Evolutionary conservation across 1,284 basidiomycete species (phyloP).

Genomic region (Trametes versicolor): DNA sequence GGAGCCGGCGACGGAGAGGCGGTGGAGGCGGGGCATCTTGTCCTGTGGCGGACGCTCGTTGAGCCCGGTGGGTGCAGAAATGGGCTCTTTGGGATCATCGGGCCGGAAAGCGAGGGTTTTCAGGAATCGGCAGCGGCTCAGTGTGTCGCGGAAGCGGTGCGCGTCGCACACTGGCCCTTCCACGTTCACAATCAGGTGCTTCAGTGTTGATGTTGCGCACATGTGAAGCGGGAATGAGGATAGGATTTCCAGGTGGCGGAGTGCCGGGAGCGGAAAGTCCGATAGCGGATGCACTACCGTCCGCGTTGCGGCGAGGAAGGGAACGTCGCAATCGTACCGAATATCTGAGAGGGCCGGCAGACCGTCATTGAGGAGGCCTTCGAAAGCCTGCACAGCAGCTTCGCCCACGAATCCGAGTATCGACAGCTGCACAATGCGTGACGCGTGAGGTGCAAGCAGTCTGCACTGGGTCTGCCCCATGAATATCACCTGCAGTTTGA

Average conservation of each 20-base stretch:
- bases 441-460: background rate
- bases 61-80: background rate
- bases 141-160: background rate
- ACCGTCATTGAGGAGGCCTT: background rate
- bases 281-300: background rate
- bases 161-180: background rate
- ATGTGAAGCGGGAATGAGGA: background rate
- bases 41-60: background rate
- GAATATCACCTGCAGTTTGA: background rate
- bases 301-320: background rate
- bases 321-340: background rate
- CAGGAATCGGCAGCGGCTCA: background rate
- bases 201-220: background rate
- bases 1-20: background rate
- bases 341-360: background rate
- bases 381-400: background rate
- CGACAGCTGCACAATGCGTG: background rate
- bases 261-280: background rate
- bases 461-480: background rate
- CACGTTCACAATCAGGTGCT: background rate
- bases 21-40: background rate
- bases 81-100: background rate
- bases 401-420: background rate
- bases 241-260: background rate
- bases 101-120: background rate